Evolutionary conservation across 768 basidiomycete species (phyloP), one percentile per base, ranked within the genome.

Genomic region (Jaapia argillacea): DNA sequence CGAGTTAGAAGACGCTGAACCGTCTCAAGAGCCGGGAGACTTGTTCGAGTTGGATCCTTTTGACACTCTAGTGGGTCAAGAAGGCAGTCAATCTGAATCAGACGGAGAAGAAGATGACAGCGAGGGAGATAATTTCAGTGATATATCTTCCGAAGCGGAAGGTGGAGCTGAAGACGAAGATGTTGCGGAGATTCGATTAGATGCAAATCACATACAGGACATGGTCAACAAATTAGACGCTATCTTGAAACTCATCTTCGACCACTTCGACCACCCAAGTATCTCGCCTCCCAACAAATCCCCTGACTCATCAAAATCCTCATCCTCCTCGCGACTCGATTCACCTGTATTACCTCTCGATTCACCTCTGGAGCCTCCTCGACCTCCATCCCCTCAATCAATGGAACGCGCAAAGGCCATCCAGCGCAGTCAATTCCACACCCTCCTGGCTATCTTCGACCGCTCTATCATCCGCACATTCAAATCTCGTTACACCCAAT

Each of bases 401-500:
- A 46, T 52, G 4, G 64, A 66, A 48, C 56, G 60, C 35, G 56
- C 60, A 21, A 68, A 67, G 37, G 57, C 61, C 3, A 54, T 66
- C 24, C 73, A 69, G 21, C 71, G 71, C 4, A 58, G 75, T 1
- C 87, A 88, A 51, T 98, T 98, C 59, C 75, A 86, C 52, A 75
- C 84, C 23, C 81, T 99, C 16, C 77, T 99, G 41, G 79, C 84
- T 49, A 90, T 97, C 49, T 99, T 99, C 55, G 90, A 96, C 59
- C 79, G 89, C 31, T 82, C 82, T 27, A 91, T 99, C 57, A 75
- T 99, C 40, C 85, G 82, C 28, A 98, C 96, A 2, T 96, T 96
- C 68, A 92, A 93, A 55, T 96, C 92, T 0, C 86, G 93, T 28
- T 96, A 98, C 61, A 92, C 91, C 12, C 96, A 98, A 54, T 99